Conservation (phyloP, 805 yeast genomes). For the Dipodascus albidus region DNA sequence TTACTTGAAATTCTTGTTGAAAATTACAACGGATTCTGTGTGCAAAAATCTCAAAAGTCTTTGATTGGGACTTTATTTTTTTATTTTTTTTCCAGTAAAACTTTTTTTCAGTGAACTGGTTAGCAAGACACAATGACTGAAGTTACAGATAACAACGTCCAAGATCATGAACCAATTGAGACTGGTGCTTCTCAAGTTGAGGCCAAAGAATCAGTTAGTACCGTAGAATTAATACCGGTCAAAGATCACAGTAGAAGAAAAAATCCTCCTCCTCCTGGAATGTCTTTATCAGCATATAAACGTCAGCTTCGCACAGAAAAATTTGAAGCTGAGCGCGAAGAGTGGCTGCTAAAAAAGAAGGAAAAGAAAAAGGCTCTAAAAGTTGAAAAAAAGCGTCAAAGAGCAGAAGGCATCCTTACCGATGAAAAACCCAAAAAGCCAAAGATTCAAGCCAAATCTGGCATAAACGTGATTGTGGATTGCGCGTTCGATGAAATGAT, state of each 20-base stretch:
- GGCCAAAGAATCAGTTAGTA: no score
- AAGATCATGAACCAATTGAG: background rate
- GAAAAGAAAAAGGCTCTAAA: constrained; percentile 38
- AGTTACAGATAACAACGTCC: no score
- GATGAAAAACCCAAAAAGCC: constrained; percentile 21
- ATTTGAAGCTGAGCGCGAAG: constrained; percentile 57
- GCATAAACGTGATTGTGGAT: constrained; percentile 57
- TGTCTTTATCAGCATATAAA: constrained; percentile 82
- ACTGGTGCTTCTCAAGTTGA: no score
- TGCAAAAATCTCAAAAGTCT: no score
- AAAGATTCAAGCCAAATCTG: constrained; percentile 23
- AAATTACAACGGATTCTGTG: background rate
- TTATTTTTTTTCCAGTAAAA: background rate
- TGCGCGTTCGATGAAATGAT: constrained; percentile 86
- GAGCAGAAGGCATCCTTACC: constrained; percentile 28
- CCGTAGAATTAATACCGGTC: background rate
- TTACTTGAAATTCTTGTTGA: background rate
- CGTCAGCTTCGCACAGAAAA: constrained; percentile 44
- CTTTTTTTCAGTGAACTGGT: no score
- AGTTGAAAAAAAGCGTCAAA: constrained; percentile 29
- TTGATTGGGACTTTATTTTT: background rate
- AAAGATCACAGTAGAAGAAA: constrained; percentile 1
- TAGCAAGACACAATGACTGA: no score
- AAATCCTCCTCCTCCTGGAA: constrained; percentile 52
- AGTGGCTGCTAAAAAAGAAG: constrained; percentile 40